A percentile compares a stretch with the other conserved stretches of the same genome.
phyloP scores from a whole-genome alignment of 305 asterid species.

The Plantago rigida region DNA sequence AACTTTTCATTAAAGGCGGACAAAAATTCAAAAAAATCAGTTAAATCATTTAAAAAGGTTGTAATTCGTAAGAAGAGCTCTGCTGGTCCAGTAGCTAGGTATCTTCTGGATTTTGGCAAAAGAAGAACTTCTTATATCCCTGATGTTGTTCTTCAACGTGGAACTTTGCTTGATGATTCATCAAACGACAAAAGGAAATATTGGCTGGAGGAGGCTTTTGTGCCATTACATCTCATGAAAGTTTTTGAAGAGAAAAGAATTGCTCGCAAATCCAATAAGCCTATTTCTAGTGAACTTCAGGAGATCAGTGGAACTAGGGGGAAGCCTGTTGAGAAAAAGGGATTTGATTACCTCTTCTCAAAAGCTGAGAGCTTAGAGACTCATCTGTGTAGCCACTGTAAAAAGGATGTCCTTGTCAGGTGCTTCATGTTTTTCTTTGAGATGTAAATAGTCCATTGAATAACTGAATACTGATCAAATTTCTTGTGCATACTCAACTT shows the following conservation, averaged over 20 bases:
- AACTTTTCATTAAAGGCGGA: conserved; percentile 39
- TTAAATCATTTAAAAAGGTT: conserved; percentile 69
- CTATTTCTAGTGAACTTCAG: conserved; percentile 34
- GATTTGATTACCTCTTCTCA: conserved; percentile 66
- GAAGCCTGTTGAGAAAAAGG: conserved; percentile 45
- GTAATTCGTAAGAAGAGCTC: conserved; percentile 63
- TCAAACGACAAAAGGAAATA: conserved; percentile 56
- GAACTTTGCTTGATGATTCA: conserved; percentile 54
- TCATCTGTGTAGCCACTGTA: conserved; percentile 65
- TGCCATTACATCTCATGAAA: conserved; percentile 82
- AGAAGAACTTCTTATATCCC: conserved; percentile 62
- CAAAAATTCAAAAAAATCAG: conserved; percentile 50
- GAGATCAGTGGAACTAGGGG: conserved; percentile 30
- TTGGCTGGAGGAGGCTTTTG: conserved; percentile 76
- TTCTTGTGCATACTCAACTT: not conserved
- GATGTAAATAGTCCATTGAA: too few relatives aligned
- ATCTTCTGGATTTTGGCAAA: conserved; percentile 93
- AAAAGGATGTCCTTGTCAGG: conserved; percentile 66
- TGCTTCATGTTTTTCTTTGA: conserved; percentile 23
- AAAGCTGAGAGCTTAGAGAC: conserved; percentile 57
- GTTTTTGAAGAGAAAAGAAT: conserved; percentile 68
- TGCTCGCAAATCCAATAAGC: conserved; percentile 57
- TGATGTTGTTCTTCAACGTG: conserved; percentile 61
- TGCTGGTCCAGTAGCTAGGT: conserved; percentile 49
- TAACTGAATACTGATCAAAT: not conserved